phyloP scores from a whole-genome alignment of 257 asterid genomes.

The Anisodus acutangulus region DNA sequence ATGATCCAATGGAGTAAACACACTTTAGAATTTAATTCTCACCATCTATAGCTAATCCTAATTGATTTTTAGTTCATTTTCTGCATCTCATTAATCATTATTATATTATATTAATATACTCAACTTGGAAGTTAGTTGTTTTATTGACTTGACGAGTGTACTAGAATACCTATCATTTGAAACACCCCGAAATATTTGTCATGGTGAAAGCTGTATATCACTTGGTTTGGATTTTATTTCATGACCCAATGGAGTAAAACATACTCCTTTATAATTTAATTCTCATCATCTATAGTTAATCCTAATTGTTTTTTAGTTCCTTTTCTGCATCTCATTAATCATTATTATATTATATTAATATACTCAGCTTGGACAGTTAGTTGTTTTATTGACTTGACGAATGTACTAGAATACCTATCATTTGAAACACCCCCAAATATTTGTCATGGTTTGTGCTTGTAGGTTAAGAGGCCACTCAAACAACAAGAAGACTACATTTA shows the following conservation, averaged over 20 bases:
- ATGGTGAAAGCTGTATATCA: too few species aligned
- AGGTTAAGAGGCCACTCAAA: neutral
- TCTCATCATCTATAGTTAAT: neutral
- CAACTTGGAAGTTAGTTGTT: too few species aligned
- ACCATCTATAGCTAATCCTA: neutral
- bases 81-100: too few species aligned
- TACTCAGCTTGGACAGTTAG: neutral
- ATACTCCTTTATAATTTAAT: neutral
- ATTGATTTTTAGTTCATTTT: neutral
- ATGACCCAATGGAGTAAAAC: neutral
- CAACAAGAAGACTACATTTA: too few species aligned
- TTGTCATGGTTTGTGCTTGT: neutral
- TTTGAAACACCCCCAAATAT: neutral
- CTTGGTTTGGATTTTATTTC: too few species aligned
- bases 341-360: neutral
- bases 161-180: neutral
- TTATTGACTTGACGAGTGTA: too few species aligned
- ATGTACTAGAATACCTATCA: neutral
- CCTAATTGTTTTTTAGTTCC: neutral
- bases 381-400: conserved; percentile 13
- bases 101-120: too few species aligned
- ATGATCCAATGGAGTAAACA: neutral
- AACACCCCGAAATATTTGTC: neutral
- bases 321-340: neutral
- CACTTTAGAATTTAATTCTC: neutral